These are phyloP conservation scores for Ceratorhiza oryzae-sativae DNA, from an alignment of 1,284 basidiomycete species.

Conservation along the genomic window DNA sequence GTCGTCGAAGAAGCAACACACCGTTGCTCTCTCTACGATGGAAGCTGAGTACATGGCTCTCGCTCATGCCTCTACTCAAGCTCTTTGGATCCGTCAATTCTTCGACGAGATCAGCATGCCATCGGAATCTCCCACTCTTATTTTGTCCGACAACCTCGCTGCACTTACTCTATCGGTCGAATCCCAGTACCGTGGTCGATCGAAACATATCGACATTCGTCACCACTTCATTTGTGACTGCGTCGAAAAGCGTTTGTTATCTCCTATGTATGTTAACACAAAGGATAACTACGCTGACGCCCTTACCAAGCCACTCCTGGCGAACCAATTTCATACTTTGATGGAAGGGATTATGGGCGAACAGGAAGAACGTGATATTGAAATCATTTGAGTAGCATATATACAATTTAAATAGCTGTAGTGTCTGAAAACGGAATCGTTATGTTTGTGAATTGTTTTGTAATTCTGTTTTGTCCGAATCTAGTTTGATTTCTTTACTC, in stretches of 20 bases:
- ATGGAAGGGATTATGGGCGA: neutral
- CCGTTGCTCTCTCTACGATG: conserved; percentile 50
- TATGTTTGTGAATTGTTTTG: too few relatives aligned
- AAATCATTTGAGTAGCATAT: neutral
- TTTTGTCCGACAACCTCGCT: conserved; percentile 53
- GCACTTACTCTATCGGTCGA: conserved; percentile 52
- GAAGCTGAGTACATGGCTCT: conserved; percentile 56
- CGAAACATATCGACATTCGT: conserved; percentile 56
- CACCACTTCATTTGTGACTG: conserved; percentile 53
- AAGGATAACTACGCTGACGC: conserved; percentile 42
- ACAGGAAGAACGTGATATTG: conserved; percentile 58
- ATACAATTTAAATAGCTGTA: too few relatives aligned
- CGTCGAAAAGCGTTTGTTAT: conserved; percentile 41
- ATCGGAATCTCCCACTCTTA: conserved; percentile 41
- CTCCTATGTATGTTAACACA: conserved; percentile 6
- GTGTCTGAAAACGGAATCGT: too few relatives aligned
- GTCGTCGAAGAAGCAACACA: conserved; percentile 51
- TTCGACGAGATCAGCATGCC: conserved; percentile 46
- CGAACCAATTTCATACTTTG: neutral
- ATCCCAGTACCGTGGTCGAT: conserved; percentile 47
- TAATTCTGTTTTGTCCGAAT: too few relatives aligned
- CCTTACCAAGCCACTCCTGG: conserved; percentile 46
- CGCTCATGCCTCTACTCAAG: conserved; percentile 49
- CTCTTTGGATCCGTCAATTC: conserved; percentile 50
- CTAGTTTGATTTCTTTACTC: too few relatives aligned